Conservation (phyloP, 2,329 filamentous ascomycete species). For the Ophiostoma australiae region DNA sequence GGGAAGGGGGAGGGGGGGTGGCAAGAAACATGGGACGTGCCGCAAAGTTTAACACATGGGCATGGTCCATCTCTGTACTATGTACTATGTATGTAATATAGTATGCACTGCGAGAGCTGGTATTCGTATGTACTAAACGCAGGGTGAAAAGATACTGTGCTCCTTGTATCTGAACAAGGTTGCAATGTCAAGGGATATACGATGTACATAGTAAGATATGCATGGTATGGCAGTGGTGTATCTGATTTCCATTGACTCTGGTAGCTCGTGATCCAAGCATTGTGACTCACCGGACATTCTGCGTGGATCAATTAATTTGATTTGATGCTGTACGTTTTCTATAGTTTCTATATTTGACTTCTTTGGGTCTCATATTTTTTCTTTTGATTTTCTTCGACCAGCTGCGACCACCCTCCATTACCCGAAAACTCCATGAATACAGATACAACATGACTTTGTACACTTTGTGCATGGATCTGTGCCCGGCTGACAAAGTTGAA, state of each 20-base stretch:
- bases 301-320: background rate
- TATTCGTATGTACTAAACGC: too few species aligned
- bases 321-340: background rate
- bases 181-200: too few species aligned
- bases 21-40: slow-evolving; percentile 3
- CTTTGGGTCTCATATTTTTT: background rate
- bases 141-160: background rate
- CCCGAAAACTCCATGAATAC: background rate
- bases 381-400: background rate
- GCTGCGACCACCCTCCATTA: background rate
- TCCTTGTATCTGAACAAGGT: background rate
- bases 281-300: background rate
- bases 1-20: background rate
- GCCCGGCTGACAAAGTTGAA: background rate
- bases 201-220: background rate
- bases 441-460: background rate
- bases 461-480: background rate
- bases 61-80: background rate
- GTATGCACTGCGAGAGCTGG: too few species aligned
- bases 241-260: background rate
- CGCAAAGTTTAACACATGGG: background rate
- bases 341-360: background rate
- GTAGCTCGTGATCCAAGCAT: background rate
- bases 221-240: background rate
- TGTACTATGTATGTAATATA: too few species aligned